Evolutionary conservation across 345 rosid species (phyloP).

Genomic region (Pistacia integerrima): DNA sequence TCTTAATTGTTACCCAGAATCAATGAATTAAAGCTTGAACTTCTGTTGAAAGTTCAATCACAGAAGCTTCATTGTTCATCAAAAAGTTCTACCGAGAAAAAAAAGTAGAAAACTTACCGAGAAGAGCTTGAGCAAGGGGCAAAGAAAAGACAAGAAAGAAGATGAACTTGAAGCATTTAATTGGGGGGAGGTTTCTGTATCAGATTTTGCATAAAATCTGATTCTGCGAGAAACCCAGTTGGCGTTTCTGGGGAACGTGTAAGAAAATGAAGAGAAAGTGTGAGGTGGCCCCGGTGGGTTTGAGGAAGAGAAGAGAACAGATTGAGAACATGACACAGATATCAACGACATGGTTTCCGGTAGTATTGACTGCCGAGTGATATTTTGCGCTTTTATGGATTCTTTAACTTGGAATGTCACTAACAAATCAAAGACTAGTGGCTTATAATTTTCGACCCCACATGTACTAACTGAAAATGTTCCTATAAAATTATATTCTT

Average conservation of each 20-base stretch:
- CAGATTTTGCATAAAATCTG: constrained; percentile 35
- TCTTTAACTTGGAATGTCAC: too few species aligned
- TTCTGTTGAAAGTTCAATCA: too few species aligned
- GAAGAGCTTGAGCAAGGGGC: constrained; percentile 79
- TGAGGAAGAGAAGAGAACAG: not conserved
- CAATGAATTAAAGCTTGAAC: too few species aligned
- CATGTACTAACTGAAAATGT: too few species aligned
- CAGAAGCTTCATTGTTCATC: too few species aligned
- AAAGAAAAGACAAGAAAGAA: constrained; percentile 74
- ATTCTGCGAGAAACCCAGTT: constrained; percentile 30
- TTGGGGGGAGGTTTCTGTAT: constrained; percentile 16
- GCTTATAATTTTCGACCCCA: too few species aligned
- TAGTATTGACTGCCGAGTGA: too few species aligned
- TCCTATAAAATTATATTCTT: too few species aligned
- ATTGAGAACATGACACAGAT: not conserved
- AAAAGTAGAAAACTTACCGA: constrained; percentile 44
- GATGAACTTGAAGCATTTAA: constrained; percentile 24
- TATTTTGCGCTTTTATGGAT: too few species aligned
- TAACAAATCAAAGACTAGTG: too few species aligned
- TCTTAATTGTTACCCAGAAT: too few species aligned
- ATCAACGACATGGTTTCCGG: constrained; percentile 14
- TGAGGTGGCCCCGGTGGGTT: not conserved
- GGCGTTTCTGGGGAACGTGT: constrained; percentile 5
- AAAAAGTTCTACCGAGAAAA: not conserved
- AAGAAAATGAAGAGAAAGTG: constrained; percentile 1